Conservation (phyloP, 805 yeast genomes). For the Starmera quercuum region DNA sequence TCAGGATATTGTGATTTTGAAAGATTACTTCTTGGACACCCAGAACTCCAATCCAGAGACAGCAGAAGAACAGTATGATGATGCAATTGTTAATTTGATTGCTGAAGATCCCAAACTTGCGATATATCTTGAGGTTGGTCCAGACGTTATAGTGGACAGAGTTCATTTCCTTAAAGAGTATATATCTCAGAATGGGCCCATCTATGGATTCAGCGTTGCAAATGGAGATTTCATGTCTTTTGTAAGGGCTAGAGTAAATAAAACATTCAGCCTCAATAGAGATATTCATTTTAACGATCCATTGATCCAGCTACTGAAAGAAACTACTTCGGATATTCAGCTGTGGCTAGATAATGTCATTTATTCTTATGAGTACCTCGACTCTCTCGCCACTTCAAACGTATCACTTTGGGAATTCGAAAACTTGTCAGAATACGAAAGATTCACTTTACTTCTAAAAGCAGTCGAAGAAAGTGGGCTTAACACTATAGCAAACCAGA, state of each 20-base stretch:
- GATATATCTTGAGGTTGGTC: background rate
- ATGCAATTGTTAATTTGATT: background rate
- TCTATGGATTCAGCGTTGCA: background rate
- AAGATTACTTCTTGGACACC: no score
- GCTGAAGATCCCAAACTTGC: background rate
- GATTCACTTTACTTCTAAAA: slow-evolving; percentile 9
- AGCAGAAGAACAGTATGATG: no score
- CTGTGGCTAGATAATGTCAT: slow-evolving; percentile 22
- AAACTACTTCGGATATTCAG: slow-evolving; percentile 4
- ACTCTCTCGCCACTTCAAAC: slow-evolving; percentile 6
- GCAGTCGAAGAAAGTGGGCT: slow-evolving; percentile 1
- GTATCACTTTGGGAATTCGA: slow-evolving; percentile 19
- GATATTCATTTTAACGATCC: slow-evolving; percentile 10
- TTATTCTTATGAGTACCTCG: slow-evolving; percentile 21
- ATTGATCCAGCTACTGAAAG: slow-evolving; percentile 14
- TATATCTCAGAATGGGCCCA: background rate
- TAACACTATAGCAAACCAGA: background rate
- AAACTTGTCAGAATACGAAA: slow-evolving; percentile 6
- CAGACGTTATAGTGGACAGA: background rate
- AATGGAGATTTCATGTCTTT: slow-evolving; percentile 1
- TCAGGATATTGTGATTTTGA: no score
- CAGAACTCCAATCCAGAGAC: no score
- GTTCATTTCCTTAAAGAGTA: background rate
- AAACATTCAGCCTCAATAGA: background rate
- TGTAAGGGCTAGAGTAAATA: slow-evolving; percentile 6